Evolutionary conservation across 768 basidiomycete species (phyloP).

Genomic region (Roridomyces roridus): DNA sequence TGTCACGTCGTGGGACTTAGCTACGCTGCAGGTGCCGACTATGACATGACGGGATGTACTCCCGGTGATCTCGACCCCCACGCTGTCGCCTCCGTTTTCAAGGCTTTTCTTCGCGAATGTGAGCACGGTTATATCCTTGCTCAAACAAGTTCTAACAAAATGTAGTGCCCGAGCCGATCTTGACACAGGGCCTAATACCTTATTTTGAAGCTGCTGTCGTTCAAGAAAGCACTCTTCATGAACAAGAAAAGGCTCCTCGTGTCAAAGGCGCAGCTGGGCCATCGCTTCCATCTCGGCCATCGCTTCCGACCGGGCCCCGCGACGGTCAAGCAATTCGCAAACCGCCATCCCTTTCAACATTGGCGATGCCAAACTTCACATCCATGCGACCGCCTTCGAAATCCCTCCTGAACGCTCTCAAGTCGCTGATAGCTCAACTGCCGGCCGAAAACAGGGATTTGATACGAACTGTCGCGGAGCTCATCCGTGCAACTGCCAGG

Average conservation of each 20-base stretch:
- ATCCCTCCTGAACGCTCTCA: constrained; percentile 61
- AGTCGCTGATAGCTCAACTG: constrained; percentile 67
- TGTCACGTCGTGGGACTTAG: constrained; percentile 16
- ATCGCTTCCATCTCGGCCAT: constrained; percentile 36
- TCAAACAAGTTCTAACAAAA: constrained; percentile 4
- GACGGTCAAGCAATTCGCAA: constrained; percentile 60
- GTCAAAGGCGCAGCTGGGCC: constrained; percentile 32
- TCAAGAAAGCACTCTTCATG: constrained; percentile 54
- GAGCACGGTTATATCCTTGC: constrained; percentile 47
- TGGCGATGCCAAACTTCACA: constrained; percentile 73
- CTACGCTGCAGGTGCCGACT: constrained; percentile 73
- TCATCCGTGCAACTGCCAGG: constrained; percentile 78
- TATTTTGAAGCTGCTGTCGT: constrained; percentile 81
- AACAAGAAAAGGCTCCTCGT: constrained; percentile 33
- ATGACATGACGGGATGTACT: constrained; percentile 75
- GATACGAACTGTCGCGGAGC: constrained; percentile 79
- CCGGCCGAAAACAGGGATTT: constrained; percentile 86
- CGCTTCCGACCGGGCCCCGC: constrained; percentile 47
- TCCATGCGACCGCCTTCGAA: constrained; percentile 67
- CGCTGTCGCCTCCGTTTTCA: constrained; percentile 92
- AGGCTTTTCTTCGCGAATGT: constrained; percentile 93
- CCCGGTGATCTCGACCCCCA: constrained; percentile 94
- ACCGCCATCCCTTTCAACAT: constrained; percentile 80
- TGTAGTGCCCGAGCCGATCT: constrained; percentile 84
- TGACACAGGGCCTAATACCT: constrained; percentile 74